Evolutionary conservation across 305 asterid species (phyloP), one percentile per base, ranked within the genome.

Genomic region (Vinca major): DNA sequence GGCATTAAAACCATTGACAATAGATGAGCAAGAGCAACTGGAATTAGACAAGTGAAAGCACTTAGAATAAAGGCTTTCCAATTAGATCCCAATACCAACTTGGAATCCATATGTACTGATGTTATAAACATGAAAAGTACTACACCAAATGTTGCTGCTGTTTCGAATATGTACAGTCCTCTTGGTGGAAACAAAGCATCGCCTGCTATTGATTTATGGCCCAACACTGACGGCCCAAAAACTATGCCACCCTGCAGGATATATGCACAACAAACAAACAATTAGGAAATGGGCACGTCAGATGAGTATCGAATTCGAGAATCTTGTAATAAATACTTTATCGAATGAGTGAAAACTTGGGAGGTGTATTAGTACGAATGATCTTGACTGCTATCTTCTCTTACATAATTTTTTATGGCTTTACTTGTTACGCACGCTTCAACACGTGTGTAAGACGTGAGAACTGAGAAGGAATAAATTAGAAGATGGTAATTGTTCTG

Each of bases 221-320:
- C 90, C 20, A 91, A 63, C 3, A 85, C 2, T n/a, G 97, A 89
- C 62, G 95, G 95, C 4, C 97, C 97, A 39, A 80, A 83, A 3
- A 89, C 7, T 53, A 91, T 70, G 1, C 96, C 97, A 16, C 93
- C 89, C 96, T 91, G 79, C 41, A 36, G n/a, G n/a, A 45, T 13
- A 33, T 17, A 39, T 20, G 20, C 62, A 63, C 19, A n/a, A n/a
- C n/a, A 8, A 66, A 41, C 54, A 0, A 17, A 12, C 3, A 26
- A 26, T 26, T 26, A 26, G 33, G n/a, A n/a, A n/a, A n/a, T n/a
- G n/a, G n/a, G n/a, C n/a, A n/a, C n/a, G n/a, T n/a, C n/a, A n/a
- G n/a, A n/a, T n/a, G n/a, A n/a, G n/a, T 26, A 26, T 26, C 33
- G 33, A 26, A 26, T 26, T 26, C 33, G 33, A 26, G 33, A 26